These are phyloP conservation scores for Leishmania braziliensis DNA, from an alignment of 208 protist species.

Conservation along the genomic window DNA sequence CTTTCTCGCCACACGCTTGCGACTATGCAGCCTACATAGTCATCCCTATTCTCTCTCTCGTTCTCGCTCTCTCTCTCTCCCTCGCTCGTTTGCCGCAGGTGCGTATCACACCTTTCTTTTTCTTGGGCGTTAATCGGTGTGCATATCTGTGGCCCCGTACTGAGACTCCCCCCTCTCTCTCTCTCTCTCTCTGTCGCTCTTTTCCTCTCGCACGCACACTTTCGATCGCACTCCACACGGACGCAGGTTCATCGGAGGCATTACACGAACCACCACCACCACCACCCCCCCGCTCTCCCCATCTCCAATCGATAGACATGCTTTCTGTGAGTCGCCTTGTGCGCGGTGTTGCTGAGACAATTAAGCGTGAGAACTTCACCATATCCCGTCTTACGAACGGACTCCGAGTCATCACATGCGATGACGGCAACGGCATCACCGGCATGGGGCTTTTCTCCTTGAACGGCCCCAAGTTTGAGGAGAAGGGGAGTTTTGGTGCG, in stretches of 20 bases:
- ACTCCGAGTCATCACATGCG: constrained; percentile 84
- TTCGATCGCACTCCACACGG: not conserved
- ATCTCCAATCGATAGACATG: constrained; percentile 31
- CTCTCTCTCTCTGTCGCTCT: not conserved
- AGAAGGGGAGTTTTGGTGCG: constrained; percentile 52
- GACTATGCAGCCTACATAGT: too few relatives aligned
- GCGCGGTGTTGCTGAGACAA: constrained; percentile 53
- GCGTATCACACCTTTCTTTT: too few relatives aligned
- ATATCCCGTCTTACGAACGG: constrained; percentile 78
- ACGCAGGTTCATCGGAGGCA: not conserved
- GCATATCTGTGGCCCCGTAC: too few relatives aligned
- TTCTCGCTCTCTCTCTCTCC: not conserved
- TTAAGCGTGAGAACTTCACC: constrained; percentile 68
- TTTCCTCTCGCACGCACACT: not conserved
- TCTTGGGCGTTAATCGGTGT: too few relatives aligned
- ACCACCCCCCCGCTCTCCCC: not conserved
- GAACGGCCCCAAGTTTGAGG: constrained; percentile 86
- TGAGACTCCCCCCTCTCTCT: not conserved
- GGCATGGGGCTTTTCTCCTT: constrained; percentile 87
- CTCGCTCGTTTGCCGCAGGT: not conserved
- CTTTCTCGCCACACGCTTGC: not conserved
- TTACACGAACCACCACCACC: not conserved
- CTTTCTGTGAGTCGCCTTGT: constrained; percentile 36
- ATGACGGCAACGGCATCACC: constrained; percentile 82
- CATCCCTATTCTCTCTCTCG: not conserved